Evolutionary conservation across 768 basidiomycete genomes (phyloP).

Genomic region (Xerocomellus intermedius): DNA sequence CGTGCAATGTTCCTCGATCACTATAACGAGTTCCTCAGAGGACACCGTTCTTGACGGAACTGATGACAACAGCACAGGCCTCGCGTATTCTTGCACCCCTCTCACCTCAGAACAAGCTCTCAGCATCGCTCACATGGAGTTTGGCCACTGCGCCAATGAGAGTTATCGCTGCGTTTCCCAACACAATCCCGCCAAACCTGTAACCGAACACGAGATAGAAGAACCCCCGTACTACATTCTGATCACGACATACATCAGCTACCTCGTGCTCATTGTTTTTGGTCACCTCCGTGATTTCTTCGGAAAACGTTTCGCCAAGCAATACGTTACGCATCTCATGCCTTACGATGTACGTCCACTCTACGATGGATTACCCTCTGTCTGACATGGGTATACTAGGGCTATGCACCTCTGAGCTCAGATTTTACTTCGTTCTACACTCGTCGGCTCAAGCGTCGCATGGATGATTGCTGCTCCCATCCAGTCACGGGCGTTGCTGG

Average conservation of each 20-base stretch:
- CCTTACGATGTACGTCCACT: constrained; percentile 70
- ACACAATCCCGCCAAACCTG: constrained; percentile 46
- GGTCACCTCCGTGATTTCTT: constrained; percentile 96
- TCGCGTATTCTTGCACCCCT: constrained; percentile 59
- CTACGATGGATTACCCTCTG: neutral
- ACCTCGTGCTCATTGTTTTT: constrained; percentile 85
- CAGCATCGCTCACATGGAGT: constrained; percentile 82
- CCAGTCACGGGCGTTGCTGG: constrained; percentile 95
- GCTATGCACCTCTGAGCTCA: constrained; percentile 94
- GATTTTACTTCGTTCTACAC: constrained; percentile 99
- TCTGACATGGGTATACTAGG: constrained; percentile 47
- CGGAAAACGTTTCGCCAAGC: constrained; percentile 75
- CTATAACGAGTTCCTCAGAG: constrained; percentile 64
- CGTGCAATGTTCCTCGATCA: too few species aligned
- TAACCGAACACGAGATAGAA: constrained; percentile 60
- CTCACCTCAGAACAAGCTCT: constrained; percentile 82
- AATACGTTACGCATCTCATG: constrained; percentile 77
- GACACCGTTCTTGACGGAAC: constrained; percentile 61
- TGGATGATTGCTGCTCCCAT: constrained; percentile 93
- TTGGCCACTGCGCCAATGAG: constrained; percentile 85
- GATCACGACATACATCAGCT: constrained; percentile 89
- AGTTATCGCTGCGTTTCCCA: constrained; percentile 64
- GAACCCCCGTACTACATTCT: constrained; percentile 94
- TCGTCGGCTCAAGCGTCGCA: constrained; percentile 87
- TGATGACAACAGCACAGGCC: constrained; percentile 54